Conservation (phyloP, 2,329 filamentous ascomycete genomes). For the Colletotrichum euphorbiae region DNA sequence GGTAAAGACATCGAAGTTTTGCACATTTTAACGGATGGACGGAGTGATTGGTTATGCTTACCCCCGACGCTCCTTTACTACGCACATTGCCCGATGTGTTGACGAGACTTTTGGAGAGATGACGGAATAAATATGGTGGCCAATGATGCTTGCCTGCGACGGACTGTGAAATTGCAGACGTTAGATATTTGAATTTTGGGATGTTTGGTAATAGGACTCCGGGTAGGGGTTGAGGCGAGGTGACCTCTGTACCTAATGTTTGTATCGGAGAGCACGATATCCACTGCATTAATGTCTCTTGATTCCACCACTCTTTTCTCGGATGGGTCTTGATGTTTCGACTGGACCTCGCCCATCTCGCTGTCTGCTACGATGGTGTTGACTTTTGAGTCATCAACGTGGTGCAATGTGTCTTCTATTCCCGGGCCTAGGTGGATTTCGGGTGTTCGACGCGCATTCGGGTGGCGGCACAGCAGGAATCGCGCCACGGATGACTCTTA, state of each 20-base stretch:
- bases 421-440: not conserved
- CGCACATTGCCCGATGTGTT: not conserved
- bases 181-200: not conserved
- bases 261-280: constrained; percentile 15
- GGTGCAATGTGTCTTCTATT: not conserved
- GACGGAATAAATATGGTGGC: not conserved
- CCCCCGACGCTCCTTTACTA: constrained; percentile 32
- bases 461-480: not conserved
- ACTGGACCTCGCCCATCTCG: no score
- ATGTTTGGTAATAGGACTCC: constrained; percentile 4
- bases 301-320: not conserved
- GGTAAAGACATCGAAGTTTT: constrained; percentile 1
- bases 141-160: not conserved
- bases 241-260: constrained; percentile 4
- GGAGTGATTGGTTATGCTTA: constrained; percentile 18
- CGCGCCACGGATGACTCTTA: not conserved
- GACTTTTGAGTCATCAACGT: not conserved
- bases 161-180: not conserved
- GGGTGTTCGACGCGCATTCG: not conserved
- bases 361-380: no score
- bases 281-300: constrained; percentile 7
- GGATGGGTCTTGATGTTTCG: not conserved
- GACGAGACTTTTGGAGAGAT: not conserved
- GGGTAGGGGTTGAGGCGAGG: not conserved
- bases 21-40: not conserved